Conservation (phyloP, 2,329 filamentous ascomycete species). For the Sporothrix mexicana region DNA sequence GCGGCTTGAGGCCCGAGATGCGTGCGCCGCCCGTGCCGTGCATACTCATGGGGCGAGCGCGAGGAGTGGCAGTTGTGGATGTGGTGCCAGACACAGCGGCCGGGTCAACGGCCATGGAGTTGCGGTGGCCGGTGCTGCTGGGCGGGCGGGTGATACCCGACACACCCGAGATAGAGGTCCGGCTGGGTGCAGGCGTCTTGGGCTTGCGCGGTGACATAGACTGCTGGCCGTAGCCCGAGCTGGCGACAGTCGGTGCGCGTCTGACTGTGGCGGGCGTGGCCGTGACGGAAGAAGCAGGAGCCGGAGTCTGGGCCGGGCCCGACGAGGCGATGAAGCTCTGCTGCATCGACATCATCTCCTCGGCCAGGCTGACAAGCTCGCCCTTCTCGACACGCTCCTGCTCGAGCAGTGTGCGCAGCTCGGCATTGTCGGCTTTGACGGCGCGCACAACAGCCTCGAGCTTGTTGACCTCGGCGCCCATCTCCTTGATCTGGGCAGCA, state of each 20-base stretch:
- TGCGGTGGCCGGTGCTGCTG: conserved; percentile 35
- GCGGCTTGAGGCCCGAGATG: conserved; percentile 64
- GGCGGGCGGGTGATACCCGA: conserved; percentile 37
- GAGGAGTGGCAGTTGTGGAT: conserved; percentile 40
- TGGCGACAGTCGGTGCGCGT: neutral
- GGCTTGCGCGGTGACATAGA: conserved; percentile 33
- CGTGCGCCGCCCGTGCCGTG: conserved; percentile 34
- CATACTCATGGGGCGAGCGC: conserved; percentile 37
- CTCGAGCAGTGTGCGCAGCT: conserved; percentile 69
- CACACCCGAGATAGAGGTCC: conserved; percentile 37
- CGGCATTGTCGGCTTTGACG: conserved; percentile 71
- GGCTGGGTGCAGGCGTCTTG: conserved; percentile 32
- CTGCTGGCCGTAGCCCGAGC: conserved; percentile 21
- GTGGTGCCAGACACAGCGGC: conserved; percentile 33
- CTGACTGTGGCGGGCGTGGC: neutral
- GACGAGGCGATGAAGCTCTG: conserved; percentile 51
- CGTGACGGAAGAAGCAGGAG: neutral
- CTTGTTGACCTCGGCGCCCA: conserved; percentile 76
- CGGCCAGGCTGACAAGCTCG: conserved; percentile 78
- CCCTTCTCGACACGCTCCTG: conserved; percentile 82
- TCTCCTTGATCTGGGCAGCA: conserved; percentile 69
- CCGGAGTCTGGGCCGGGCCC: conserved; percentile 26
- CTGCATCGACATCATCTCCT: conserved; percentile 78
- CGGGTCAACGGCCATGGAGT: conserved; percentile 37
- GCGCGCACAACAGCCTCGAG: conserved; percentile 74